A percentile compares a stretch with the other conserved stretches of the same genome.
Conservation (phyloP, 352 stramenopile genomes). For the Globisporangium cystogenes region DNA sequence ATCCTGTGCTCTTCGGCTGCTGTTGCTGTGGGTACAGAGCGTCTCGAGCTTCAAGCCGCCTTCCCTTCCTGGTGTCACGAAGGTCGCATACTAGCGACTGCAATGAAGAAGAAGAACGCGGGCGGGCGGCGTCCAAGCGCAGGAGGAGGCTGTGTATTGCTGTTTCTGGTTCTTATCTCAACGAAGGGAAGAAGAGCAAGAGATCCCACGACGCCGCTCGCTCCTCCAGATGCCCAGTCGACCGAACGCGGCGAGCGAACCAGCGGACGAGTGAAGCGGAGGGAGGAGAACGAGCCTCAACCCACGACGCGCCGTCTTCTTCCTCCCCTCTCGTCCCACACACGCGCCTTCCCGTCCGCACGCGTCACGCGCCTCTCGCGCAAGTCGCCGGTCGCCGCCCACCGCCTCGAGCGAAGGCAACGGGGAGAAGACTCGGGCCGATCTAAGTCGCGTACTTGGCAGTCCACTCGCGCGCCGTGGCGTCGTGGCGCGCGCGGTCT, state of each 20-base stretch:
- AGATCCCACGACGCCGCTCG: not conserved
- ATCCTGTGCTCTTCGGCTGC: too few species aligned
- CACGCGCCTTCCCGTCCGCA: not conserved
- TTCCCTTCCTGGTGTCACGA: too few species aligned
- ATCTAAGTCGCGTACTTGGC: conserved; percentile 98
- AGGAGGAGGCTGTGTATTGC: conserved; percentile 4
- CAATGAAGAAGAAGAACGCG: not conserved
- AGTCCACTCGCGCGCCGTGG: conserved; percentile 96
- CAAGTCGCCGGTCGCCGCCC: not conserved
- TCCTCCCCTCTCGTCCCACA: too few species aligned
- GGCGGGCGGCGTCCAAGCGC: not conserved
- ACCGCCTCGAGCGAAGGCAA: not conserved
- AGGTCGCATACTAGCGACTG: too few species aligned
- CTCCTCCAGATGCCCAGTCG: too few species aligned
- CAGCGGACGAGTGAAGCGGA: too few species aligned
- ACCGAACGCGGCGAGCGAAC: too few species aligned
- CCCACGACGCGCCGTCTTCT: too few species aligned
- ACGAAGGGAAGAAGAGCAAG: conserved; percentile 5
- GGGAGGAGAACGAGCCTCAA: too few species aligned
- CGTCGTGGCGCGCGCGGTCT: conserved; percentile 92
- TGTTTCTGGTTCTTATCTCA: conserved; percentile 15
- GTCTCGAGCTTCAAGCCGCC: too few species aligned
- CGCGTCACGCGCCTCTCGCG: too few species aligned
- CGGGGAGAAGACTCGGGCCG: not conserved
- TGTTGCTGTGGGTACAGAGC: too few species aligned